phyloP scores from a whole-genome alignment of 768 basidiomycete genomes.

The Tulasnella sp. region DNA sequence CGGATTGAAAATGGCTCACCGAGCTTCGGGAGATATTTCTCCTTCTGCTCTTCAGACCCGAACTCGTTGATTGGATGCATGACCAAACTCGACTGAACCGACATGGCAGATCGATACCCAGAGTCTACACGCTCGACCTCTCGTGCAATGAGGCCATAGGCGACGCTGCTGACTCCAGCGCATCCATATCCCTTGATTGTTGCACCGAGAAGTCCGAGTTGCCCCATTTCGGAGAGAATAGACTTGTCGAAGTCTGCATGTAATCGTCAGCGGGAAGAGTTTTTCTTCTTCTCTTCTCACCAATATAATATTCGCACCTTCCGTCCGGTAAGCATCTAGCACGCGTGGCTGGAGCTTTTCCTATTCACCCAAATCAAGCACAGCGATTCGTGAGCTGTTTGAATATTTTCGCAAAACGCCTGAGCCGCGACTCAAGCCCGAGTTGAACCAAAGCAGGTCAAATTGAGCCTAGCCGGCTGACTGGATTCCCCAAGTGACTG shows the following conservation, averaged over 20 bases:
- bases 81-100: conserved; percentile 90
- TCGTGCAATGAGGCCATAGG: conserved; percentile 87
- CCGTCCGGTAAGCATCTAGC: conserved; percentile 77
- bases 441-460: too few species aligned
- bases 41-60: conserved; percentile 81
- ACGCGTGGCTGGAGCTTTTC: conserved; percentile 80
- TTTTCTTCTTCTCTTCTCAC: too few species aligned
- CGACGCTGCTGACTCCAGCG: conserved; percentile 81
- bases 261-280: not conserved
- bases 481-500: too few species aligned
- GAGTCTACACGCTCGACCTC: conserved; percentile 97
- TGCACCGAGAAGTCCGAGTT: conserved; percentile 78
- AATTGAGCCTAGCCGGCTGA: too few species aligned
- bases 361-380: too few species aligned
- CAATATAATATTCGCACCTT: conserved; percentile 44
- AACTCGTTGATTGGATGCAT: conserved; percentile 93
- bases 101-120: conserved; percentile 88
- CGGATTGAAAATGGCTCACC: conserved; percentile 34
- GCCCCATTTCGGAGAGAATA: conserved; percentile 84
- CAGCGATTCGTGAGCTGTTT: too few species aligned
- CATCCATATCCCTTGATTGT: conserved; percentile 92
- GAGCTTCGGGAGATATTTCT: conserved; percentile 76
- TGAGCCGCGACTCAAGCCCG: too few species aligned
- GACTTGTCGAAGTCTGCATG: conserved; percentile 59
- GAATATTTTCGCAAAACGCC: too few species aligned